Conservation (phyloP, 1,139 yeast genomes). For the Taphrina populina region DNA sequence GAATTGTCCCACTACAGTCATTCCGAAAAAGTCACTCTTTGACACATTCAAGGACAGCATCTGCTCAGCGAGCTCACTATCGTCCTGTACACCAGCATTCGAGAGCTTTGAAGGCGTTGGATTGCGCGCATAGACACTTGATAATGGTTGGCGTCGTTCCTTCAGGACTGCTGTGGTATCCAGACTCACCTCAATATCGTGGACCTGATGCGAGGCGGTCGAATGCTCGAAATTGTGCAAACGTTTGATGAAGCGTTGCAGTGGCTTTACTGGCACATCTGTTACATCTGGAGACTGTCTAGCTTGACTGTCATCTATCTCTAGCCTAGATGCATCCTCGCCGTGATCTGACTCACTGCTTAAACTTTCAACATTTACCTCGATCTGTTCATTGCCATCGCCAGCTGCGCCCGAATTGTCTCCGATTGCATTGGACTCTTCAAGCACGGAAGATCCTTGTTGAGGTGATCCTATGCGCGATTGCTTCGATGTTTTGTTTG, state of each 20-base stretch:
- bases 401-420: too few species aligned
- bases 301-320: conserved; percentile 2
- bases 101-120: background rate
- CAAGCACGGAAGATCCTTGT: too few species aligned
- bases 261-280: background rate
- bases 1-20: conserved; percentile 88
- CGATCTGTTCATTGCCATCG: too few species aligned
- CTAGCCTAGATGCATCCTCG: too few species aligned
- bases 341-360: too few species aligned
- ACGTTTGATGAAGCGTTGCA: conserved; percentile 15
- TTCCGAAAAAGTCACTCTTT: conserved; percentile 63
- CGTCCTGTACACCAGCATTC: conserved; percentile 35
- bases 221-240: conserved; percentile 22
- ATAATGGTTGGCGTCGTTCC: background rate
- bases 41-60: conserved; percentile 56
- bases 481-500: too few species aligned
- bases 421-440: too few species aligned
- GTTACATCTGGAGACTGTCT: conserved; percentile 1
- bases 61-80: conserved; percentile 54
- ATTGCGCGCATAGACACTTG: background rate
- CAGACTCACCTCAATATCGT: background rate
- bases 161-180: background rate
- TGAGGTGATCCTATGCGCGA: too few species aligned
- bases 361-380: too few species aligned
- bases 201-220: conserved; percentile 3